Conservation (phyloP, 2,329 filamentous ascomycete genomes). For the Stachybotrys chartarum region DNA sequence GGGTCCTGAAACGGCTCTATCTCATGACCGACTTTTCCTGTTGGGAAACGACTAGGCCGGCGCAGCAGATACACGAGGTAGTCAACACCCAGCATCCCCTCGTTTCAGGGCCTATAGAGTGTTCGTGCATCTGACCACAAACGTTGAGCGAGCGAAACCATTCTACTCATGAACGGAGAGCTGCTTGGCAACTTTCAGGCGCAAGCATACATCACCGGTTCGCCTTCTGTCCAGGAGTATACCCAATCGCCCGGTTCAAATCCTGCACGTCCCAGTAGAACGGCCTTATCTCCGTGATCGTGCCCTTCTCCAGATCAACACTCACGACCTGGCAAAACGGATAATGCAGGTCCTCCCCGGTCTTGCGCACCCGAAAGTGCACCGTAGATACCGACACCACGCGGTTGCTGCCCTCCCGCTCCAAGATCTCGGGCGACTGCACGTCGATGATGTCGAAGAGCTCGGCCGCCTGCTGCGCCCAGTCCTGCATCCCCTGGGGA, state of each 20-base stretch:
- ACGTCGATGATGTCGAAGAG: slow-evolving; percentile 20
- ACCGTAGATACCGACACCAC: slow-evolving; percentile 19
- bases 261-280: slow-evolving; percentile 28
- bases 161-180: too few relatives aligned
- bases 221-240: slow-evolving; percentile 2
- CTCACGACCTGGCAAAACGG: slow-evolving; percentile 22
- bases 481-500: slow-evolving; percentile 21
- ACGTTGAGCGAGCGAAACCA: too few relatives aligned
- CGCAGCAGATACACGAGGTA: too few relatives aligned
- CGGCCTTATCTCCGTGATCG: slow-evolving; percentile 20
- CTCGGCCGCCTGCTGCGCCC: slow-evolving; percentile 19
- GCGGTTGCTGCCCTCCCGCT: slow-evolving; percentile 15
- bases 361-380: slow-evolving; percentile 20
- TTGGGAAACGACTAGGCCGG: too few relatives aligned
- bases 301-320: slow-evolving; percentile 22
- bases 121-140: too few relatives aligned
- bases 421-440: slow-evolving; percentile 21
- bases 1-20: too few relatives aligned
- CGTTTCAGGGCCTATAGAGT: too few relatives aligned
- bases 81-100: too few relatives aligned
- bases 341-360: slow-evolving; percentile 17
- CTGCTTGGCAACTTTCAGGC: too few relatives aligned
- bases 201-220: neutral
- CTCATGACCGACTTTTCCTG: too few relatives aligned
- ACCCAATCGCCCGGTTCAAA: slow-evolving; percentile 12